Base-by-base conservation (phyloP, 2,329 filamentous ascomycete species). In the Penicillium occitanis region DNA sequence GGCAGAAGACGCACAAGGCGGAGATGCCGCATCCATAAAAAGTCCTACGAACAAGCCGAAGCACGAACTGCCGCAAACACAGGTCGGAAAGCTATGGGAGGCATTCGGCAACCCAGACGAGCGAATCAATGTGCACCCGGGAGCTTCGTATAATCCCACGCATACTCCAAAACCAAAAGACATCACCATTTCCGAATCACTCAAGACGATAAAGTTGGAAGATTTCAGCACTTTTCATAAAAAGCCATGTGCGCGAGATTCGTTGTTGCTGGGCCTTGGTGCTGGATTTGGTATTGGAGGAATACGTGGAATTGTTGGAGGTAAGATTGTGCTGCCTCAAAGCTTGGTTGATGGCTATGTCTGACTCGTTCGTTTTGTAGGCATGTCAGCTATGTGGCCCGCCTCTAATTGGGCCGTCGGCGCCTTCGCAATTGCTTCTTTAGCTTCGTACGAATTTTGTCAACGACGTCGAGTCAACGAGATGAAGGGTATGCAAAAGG, bases 381-480 rank as follows among this genome's bases (percentile, higher is more conserved):
- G 75, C 40, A 40, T 74, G 86, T 87, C 85, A 50, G 83, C 85
- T 19, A 79, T 92, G 68, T 85, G 85, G 65, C 87, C 86, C 72
- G 87, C 91, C 0, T 89, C 90, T 42, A 96, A 96, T 73, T 96
- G 91, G 91, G 93, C 92, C 0, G 92, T 95, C 5, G 91, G 88
- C 6, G 84, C 87, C 42, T 96, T 95, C 76, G 83, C 89, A 28
- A 75, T 90, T 22, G 86, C 86, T 6, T 89, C 90, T n/a, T 82
- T 90, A 57, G 84, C 85, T 35, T 89, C 90, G 61, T 95, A 93
- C 79, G 92, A 97, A 79, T 92, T 90, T 73, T 98, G 94, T 80
- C 88, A 93, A 73, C 89, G 88, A 70, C 85, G 86, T 68, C 85
- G 93, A 67, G 83, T 86, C 58, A 84, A 90, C 68, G 94, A 98